Conservation (phyloP, 352 stramenopile species). For the Globisporangium sylvaticum region DNA sequence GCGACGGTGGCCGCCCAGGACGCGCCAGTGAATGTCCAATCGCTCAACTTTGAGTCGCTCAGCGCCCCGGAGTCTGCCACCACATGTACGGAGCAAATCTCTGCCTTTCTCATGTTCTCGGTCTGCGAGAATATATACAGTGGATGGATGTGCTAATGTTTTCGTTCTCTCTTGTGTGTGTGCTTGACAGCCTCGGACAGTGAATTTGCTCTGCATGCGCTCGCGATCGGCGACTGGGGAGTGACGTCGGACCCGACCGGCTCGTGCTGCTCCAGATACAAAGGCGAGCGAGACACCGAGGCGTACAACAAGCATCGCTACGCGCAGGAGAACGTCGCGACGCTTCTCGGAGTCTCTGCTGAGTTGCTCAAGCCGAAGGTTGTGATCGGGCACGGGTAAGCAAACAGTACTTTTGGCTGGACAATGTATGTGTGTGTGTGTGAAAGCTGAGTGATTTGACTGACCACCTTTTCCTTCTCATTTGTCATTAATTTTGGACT, state of each 20-base stretch:
- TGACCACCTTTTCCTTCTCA: neutral
- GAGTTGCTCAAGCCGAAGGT: constrained; percentile 48
- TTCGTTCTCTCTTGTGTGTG: neutral
- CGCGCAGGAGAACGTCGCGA: constrained; percentile 46
- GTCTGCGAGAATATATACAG: neutral
- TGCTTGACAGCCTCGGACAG: neutral
- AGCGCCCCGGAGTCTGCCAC: neutral
- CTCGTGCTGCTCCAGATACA: constrained; percentile 41
- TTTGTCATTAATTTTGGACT: constrained; percentile 4
- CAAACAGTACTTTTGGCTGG: neutral
- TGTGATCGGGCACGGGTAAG: constrained; percentile 62
- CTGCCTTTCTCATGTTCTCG: neutral
- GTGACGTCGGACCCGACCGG: constrained; percentile 26
- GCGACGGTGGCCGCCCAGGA: neutral
- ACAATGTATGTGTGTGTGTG: neutral
- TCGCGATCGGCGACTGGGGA: constrained; percentile 65
- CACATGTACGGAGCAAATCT: neutral
- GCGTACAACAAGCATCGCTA: constrained; percentile 39
- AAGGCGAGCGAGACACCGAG: constrained; percentile 20
- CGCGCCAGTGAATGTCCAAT: neutral
- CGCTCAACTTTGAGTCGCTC: neutral
- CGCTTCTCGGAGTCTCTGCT: constrained; percentile 10
- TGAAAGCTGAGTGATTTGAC: neutral
- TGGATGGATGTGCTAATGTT: neutral
- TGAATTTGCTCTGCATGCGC: constrained; percentile 19